These are phyloP conservation scores for Smittium mucronatum DNA, from an alignment of 371 early-diverging fungal genomes.

Conservation along the genomic window DNA sequence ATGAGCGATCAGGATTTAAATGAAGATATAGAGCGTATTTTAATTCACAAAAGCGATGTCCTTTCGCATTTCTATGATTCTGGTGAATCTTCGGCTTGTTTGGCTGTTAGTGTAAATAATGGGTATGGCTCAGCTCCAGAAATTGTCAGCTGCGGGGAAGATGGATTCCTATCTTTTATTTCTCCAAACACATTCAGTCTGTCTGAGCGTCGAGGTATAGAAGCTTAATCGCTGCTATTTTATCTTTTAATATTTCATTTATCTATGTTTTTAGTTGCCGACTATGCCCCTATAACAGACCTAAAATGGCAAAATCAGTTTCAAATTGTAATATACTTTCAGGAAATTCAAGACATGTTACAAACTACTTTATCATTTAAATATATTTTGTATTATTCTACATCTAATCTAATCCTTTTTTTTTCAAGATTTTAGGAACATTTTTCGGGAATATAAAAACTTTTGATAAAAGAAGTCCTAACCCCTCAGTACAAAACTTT, in stretches of 20 bases:
- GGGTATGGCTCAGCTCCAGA: background rate
- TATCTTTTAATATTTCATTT: background rate
- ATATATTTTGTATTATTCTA: background rate
- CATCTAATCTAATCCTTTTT: background rate
- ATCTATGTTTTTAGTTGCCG: background rate
- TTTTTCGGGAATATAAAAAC: background rate
- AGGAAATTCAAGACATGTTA: background rate
- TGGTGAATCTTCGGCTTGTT: background rate
- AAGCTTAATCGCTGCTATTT: background rate
- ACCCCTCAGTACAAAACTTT: background rate
- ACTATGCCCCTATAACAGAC: constrained; percentile 11
- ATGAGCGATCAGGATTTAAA: background rate
- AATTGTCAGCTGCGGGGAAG: constrained; percentile 10
- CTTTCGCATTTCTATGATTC: background rate
- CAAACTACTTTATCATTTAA: background rate
- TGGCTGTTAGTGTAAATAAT: background rate
- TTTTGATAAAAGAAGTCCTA: constrained; percentile 7
- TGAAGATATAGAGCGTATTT: background rate
- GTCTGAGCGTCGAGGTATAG: background rate
- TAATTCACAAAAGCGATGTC: background rate
- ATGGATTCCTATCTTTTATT: background rate
- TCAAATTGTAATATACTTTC: constrained; percentile 1
- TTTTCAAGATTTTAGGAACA: background rate
- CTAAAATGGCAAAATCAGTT: constrained; percentile 8
- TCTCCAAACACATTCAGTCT: background rate